Percentiles rank a stretch among this genome's conserved stretches.
These are phyloP conservation scores for Rosellinia necatrix DNA, from an alignment of 2,329 filamentous ascomycete species.

Conservation along the genomic window DNA sequence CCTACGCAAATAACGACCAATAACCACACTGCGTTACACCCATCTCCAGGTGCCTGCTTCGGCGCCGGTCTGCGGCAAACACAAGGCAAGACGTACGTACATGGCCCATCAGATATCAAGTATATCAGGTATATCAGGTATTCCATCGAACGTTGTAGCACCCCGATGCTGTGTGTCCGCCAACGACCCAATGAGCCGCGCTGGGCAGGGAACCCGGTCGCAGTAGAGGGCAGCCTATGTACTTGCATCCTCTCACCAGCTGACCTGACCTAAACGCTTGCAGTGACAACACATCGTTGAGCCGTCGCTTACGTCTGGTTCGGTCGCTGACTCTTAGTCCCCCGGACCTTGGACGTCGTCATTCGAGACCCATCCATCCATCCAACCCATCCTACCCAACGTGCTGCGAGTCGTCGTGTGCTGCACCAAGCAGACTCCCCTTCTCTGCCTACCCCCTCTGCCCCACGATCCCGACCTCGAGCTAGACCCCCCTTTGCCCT, in stretches of 20 bases:
- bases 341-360: conserved; percentile 3
- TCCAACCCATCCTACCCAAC: too few relatives aligned
- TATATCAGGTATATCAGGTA: background rate
- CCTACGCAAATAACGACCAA: too few relatives aligned
- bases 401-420: conserved; percentile 3
- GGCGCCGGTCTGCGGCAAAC: too few relatives aligned
- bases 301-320: conserved; percentile 13
- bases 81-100: too few relatives aligned
- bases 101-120: too few relatives aligned
- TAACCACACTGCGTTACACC: too few relatives aligned
- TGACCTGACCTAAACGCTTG: conserved; percentile 32
- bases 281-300: conserved; percentile 39
- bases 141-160: conserved; percentile 9
- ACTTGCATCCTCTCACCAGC: conserved; percentile 24
- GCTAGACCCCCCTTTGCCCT: conserved; percentile 15
- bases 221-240: conserved; percentile 7
- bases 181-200: conserved; percentile 22
- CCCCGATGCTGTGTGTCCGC: conserved; percentile 11
- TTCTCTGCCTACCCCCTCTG: too few relatives aligned
- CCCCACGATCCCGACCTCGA: conserved; percentile 27
- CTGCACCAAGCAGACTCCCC: too few relatives aligned
- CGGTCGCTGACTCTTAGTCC: conserved; percentile 1
- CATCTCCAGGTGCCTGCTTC: too few relatives aligned
- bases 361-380: conserved; percentile 18
- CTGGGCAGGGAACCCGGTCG: conserved; percentile 17